phyloP scores from a whole-genome alignment of 306 rosid species.

The Lathyrus sativus region DNA sequence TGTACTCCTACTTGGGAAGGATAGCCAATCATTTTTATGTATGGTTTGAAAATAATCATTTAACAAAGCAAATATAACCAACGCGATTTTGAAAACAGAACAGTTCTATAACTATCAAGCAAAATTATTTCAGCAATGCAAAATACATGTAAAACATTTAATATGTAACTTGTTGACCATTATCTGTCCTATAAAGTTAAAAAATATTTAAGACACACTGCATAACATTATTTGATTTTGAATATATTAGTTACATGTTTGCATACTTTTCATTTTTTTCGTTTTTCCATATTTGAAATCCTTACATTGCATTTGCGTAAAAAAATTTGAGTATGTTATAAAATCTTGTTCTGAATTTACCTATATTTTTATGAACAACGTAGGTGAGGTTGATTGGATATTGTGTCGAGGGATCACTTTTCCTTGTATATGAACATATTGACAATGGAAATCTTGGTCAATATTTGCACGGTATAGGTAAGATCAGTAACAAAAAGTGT shows the following conservation, averaged over 20 bases:
- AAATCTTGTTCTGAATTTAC: background rate
- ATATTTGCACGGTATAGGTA: conserved; percentile 79
- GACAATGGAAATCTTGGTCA: conserved; percentile 62
- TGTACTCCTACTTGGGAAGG: no score
- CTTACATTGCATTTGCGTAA: background rate
- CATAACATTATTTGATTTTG: background rate
- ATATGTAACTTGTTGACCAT: no score
- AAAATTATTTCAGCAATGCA: no score
- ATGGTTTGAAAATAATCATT: no score
- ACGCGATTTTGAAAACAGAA: background rate
- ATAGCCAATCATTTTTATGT: no score
- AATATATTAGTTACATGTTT: background rate
- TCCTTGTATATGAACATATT: conserved; percentile 74
- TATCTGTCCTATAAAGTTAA: background rate
- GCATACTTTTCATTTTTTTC: background rate
- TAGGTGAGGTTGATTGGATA: conserved; percentile 94
- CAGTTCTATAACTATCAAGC: background rate
- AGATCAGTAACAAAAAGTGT: conserved; percentile 28
- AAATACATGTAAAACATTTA: no score
- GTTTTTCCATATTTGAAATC: no score
- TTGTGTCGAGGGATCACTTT: conserved; percentile 80
- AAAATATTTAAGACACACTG: no score
- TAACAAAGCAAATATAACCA: background rate
- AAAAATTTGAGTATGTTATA: background rate
- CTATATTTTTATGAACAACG: conserved; percentile 25